Evolutionary conservation across 495 filamentous ascomycete species (phyloP).

Genomic region (Penicillium lagena): DNA sequence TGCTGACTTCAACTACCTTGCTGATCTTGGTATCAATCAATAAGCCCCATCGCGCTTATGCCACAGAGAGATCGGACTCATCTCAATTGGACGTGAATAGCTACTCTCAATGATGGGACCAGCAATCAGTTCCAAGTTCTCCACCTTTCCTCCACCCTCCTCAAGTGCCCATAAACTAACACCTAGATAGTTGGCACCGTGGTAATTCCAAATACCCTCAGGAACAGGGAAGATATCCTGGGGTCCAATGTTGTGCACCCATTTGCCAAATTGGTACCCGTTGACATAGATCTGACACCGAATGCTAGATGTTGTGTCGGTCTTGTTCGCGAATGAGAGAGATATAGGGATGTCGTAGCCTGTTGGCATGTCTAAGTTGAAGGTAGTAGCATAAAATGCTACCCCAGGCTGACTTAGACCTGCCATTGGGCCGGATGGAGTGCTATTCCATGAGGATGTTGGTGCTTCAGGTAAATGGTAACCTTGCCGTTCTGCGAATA

Average conservation of each 20-base stretch:
- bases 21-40: background rate
- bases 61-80: constrained; percentile 1
- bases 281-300: constrained; percentile 66
- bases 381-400: constrained; percentile 52
- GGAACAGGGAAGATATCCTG: constrained; percentile 65
- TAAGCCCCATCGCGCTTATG: background rate
- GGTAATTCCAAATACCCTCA: constrained; percentile 61
- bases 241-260: constrained; percentile 59
- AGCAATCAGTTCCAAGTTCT: constrained; percentile 43
- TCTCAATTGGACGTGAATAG: background rate
- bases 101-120: background rate
- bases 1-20: too few species aligned
- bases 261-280: constrained; percentile 71
- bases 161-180: constrained; percentile 62
- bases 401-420: constrained; percentile 53
- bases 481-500: constrained; percentile 66
- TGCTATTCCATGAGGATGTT: constrained; percentile 31
- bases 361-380: constrained; percentile 50
- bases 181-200: constrained; percentile 54
- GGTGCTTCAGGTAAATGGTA: constrained; percentile 62
- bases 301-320: constrained; percentile 32
- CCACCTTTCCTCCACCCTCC: constrained; percentile 48
- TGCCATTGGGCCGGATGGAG: constrained; percentile 36
- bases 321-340: constrained; percentile 52
- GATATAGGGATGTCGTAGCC: constrained; percentile 56